Base-by-base conservation (phyloP, 2,329 filamentous ascomycete species). In the Xylariaceae sp. region DNA sequence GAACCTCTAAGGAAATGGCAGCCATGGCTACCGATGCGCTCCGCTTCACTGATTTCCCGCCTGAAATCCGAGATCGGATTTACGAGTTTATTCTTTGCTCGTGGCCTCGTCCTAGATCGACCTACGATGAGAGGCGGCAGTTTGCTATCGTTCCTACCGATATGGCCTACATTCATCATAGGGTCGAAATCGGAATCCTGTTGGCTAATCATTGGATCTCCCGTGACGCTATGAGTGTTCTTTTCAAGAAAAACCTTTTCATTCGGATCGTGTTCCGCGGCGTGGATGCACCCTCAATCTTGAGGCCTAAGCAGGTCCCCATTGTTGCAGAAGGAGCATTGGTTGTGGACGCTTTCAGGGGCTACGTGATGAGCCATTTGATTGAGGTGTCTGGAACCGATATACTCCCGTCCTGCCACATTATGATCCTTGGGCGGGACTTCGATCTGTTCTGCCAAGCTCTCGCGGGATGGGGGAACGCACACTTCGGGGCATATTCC, bases 381-480 rank as follows among this genome's bases (percentile, higher is more conserved):
- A 49, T 43, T 37, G 26, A 43, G 26, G 21, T 49, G 39, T 2
- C 18, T 12, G 34, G 12, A 3, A 13, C 5, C 21, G 8, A 4
- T 5, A 10, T 29, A 10, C 37, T 29, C 16, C 13, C 46, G 42
- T 9, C n/a, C 29, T 9, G 6, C 15, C n/a, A 49, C 30, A 8
- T 43, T 2, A n/a, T 49, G 39, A 43, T 43, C 22, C 37, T 42
- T 22, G 10, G n/a, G 39, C 37, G 39, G 13, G 47, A 43, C n/a
- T 19, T 49, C 13, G 39, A 21, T 37, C 39, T 34, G 34, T 49
- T 49, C 47, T 43, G 37, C 26, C 37, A 43, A 29, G 39, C 37
- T 13, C 26, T 49, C 5, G 26, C 39, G 5, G 22, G 3, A 13
- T 26, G 18, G 8, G 36, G 18, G 8, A 40, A 40, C 10, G 21